phyloP scores from a whole-genome alignment of 495 filamentous ascomycete species.

The Lepidopterella palustris region DNA sequence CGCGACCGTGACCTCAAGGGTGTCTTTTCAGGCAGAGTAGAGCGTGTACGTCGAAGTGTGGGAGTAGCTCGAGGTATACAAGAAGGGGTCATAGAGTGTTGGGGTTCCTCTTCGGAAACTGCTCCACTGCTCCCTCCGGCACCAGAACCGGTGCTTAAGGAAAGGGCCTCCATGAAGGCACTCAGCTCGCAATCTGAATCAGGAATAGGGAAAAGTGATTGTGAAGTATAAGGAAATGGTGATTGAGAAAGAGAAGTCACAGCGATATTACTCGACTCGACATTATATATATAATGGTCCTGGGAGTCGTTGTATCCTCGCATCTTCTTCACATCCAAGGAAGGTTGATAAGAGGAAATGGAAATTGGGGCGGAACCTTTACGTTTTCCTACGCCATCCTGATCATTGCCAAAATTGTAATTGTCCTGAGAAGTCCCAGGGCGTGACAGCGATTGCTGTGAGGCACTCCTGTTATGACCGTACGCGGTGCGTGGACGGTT shows the following conservation, averaged over 20 bases:
- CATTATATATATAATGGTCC: slow-evolving; percentile 5
- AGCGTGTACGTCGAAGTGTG: slow-evolving; percentile 5
- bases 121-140: neutral
- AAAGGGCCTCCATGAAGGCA: neutral
- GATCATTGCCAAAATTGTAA: neutral
- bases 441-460: neutral
- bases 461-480: slow-evolving; percentile 9
- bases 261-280: neutral
- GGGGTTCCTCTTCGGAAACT: neutral
- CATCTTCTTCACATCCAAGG: neutral
- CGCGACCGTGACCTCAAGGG: slow-evolving; percentile 23
- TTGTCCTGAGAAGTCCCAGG: neutral
- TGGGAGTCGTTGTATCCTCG: neutral
- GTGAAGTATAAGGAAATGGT: neutral
- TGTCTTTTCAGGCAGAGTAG: slow-evolving; percentile 27
- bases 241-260: neutral
- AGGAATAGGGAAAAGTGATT: neutral
- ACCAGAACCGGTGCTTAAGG: neutral
- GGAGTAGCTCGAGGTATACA: neutral
- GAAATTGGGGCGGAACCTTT: slow-evolving; percentile 3
- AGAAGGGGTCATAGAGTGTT: slow-evolving; percentile 1
- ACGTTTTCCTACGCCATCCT: neutral
- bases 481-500: slow-evolving; percentile 10
- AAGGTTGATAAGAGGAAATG: neutral
- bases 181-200: neutral